Percentiles rank a stretch among this genome's conserved stretches.
Conservation (phyloP, 768 basidiomycete species). For the Termitomyces sp. region DNA sequence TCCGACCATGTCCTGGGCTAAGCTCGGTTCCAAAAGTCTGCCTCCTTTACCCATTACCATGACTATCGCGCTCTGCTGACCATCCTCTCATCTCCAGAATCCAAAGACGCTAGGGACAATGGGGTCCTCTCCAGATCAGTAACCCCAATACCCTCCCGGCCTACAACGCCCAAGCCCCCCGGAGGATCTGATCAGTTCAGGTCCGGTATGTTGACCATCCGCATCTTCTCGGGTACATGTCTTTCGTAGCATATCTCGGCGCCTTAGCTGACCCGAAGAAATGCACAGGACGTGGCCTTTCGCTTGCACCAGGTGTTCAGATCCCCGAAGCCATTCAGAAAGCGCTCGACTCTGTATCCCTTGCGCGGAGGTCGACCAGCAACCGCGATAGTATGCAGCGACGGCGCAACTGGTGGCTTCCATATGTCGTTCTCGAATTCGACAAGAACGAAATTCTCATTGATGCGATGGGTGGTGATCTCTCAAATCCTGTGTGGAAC, state of each 20-base stretch:
- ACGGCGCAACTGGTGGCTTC: slow-evolving; percentile 93
- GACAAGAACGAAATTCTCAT: slow-evolving; percentile 97
- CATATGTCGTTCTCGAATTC: slow-evolving; percentile 96
- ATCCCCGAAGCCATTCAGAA: slow-evolving; percentile 84
- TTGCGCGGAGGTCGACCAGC: slow-evolving; percentile 52
- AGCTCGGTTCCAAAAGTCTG: slow-evolving; percentile 35
- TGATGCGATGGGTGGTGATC: slow-evolving; percentile 94
- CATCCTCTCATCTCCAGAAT: slow-evolving; percentile 33
- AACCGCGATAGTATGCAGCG: slow-evolving; percentile 91
- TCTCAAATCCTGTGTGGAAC: slow-evolving; percentile 88
- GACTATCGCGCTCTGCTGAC: slow-evolving; percentile 3
- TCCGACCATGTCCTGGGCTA: slow-evolving; percentile 52
- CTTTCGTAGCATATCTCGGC: neutral
- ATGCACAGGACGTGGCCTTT: slow-evolving; percentile 65
- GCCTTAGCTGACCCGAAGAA: neutral
- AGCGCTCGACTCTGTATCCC: slow-evolving; percentile 62
- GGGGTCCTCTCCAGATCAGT: slow-evolving; percentile 70
- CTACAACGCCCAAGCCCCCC: slow-evolving; percentile 67
- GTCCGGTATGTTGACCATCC: slow-evolving; percentile 90
- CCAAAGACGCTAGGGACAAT: slow-evolving; percentile 68
- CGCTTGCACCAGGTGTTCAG: slow-evolving; percentile 69
- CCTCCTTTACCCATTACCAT: slow-evolving; percentile 2
- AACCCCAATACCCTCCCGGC: slow-evolving; percentile 77
- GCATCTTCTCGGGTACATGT: slow-evolving; percentile 83
- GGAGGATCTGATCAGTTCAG: slow-evolving; percentile 61